Base-by-base conservation (phyloP, 805 yeast species). In the Suhomyces xylopsoci region DNA sequence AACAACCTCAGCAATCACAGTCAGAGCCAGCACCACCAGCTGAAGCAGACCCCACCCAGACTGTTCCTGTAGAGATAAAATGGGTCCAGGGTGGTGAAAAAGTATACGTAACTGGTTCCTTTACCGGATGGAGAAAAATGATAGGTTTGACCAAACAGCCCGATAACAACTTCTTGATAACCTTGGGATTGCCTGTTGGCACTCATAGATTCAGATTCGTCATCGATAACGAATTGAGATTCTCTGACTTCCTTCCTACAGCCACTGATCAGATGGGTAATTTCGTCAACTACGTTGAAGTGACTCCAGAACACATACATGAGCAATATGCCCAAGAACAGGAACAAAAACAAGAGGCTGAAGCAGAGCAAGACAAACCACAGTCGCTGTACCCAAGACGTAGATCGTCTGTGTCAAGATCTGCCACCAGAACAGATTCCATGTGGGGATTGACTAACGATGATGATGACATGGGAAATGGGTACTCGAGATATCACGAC, bases 71-170 rank as follows among this genome's bases (percentile, higher is more conserved):
- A 0, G 91, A 87, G 52, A 87, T 91, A 53, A 83, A 83, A 58
- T 93, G 99, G 99, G 85, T 84, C 15, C 97, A 93, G 69, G 98
- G 98, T n/a, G 99, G 99, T 55, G 82, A 82, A 48, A 88, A 88
- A 62, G 98, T 94, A 2, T 94, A 91, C 67, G 97, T 93, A 12
- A 94, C 97, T 34, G 99, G 99, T 48, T 88, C 97, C 0, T 93
- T 93, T 71, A 94, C 99, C 0, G 97, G 97, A 3, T 94, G 99
- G 98, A 79, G 97, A 59, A 93, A 92, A 70, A 93, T 94, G 98
- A 92, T 93, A 64, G 96, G 96, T 40, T 74, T 94, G 61, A 79
- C 79, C 28, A 76, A 74, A 68, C 81, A 68, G 70, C 76, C 62
- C 8, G 83, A 84, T 59, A 78, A 79, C 20, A 75, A 77, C 38